A percentile compares a stretch with the other conserved stretches of the same genome.
phyloP scores from a whole-genome alignment of 345 rosid genomes.

The Murraya koenigii region DNA sequence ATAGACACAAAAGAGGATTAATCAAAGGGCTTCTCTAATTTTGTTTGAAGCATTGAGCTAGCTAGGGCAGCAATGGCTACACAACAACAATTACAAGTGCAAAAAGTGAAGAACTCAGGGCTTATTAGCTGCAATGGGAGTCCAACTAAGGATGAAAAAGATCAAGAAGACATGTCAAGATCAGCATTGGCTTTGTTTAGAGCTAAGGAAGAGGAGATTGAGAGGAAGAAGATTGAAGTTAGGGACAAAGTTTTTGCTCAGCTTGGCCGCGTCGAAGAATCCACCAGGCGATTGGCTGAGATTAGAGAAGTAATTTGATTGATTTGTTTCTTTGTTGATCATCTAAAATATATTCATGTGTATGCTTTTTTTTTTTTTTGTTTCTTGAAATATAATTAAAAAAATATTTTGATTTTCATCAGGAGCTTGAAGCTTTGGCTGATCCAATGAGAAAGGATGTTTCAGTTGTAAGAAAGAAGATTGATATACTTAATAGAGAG shows the following conservation, averaged over 20 bases:
- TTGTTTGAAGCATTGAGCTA: background rate
- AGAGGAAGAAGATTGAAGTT: constrained; percentile 76
- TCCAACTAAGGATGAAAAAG: constrained; percentile 51
- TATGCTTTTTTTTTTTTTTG: too few relatives aligned
- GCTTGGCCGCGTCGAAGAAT: constrained; percentile 74
- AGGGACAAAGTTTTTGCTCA: constrained; percentile 63
- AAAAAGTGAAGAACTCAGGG: constrained; percentile 49
- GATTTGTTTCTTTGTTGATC: background rate
- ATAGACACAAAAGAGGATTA: constrained; percentile 10
- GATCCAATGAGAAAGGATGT: constrained; percentile 77
- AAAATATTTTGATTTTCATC: constrained; percentile 1
- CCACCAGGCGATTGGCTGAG: constrained; percentile 69
- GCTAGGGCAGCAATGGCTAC: constrained; percentile 39
- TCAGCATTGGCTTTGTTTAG: constrained; percentile 70
- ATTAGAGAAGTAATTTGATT: constrained; percentile 68
- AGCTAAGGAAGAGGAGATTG: constrained; percentile 92
- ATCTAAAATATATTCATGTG: background rate
- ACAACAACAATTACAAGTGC: constrained; percentile 47
- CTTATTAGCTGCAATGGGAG: constrained; percentile 35
- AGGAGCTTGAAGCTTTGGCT: constrained; percentile 71
- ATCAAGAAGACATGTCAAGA: constrained; percentile 75
- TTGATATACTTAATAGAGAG: constrained; percentile 46
- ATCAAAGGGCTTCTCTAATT: background rate
- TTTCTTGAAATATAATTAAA: background rate
- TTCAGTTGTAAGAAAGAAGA: constrained; percentile 46